Conservation (phyloP, 495 filamentous ascomycete species). For the Neurospora sp. region DNA sequence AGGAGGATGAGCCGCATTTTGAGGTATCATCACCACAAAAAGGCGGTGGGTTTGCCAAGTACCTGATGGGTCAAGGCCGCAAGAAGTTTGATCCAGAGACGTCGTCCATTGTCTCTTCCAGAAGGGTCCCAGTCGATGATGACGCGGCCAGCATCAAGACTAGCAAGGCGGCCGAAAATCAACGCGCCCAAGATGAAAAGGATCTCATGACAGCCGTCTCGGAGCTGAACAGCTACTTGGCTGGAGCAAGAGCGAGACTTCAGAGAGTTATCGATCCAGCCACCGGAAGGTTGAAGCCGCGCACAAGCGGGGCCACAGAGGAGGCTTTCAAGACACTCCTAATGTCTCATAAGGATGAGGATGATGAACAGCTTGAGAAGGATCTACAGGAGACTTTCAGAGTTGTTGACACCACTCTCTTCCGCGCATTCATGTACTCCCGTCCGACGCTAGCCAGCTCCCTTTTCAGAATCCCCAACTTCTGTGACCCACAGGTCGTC, state of each 20-base stretch:
- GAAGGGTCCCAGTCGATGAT: constrained; percentile 33
- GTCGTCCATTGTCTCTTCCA: constrained; percentile 55
- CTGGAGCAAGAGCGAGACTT: constrained; percentile 68
- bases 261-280: constrained; percentile 70
- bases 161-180: constrained; percentile 26
- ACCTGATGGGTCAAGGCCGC: constrained; percentile 38
- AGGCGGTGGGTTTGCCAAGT: constrained; percentile 35
- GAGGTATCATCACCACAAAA: constrained; percentile 33
- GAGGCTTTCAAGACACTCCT: constrained; percentile 41
- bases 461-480: constrained; percentile 92
- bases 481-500: constrained; percentile 92
- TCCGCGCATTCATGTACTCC: constrained; percentile 86
- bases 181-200: constrained; percentile 53
- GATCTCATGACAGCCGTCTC: constrained; percentile 71
- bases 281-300: constrained; percentile 58
- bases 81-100: constrained; percentile 45
- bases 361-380: constrained; percentile 54
- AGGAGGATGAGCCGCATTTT: constrained; percentile 13
- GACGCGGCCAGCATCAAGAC: constrained; percentile 36
- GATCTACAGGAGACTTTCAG: constrained; percentile 64
- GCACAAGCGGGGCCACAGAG: constrained; percentile 43
- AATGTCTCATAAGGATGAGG: constrained; percentile 35
- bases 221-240: constrained; percentile 76
- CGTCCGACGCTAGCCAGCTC: constrained; percentile 75
- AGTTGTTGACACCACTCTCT: constrained; percentile 86